phyloP scores from a whole-genome alignment of 2,329 filamentous ascomycete species.

The Aspergillus quadrilineatus region DNA sequence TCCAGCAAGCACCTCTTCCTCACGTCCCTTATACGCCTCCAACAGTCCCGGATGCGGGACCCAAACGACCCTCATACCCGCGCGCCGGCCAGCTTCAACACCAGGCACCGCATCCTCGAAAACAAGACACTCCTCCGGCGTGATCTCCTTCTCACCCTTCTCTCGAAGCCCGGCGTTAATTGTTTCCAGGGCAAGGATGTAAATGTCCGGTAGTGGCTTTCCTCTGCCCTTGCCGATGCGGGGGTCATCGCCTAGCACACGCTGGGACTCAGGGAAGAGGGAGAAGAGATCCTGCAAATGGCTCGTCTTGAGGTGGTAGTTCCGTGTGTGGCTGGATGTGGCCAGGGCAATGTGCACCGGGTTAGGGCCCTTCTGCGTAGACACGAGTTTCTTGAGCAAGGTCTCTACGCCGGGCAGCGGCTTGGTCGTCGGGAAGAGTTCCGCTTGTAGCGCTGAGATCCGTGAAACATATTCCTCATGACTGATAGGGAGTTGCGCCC shows the following conservation, averaged over 20 bases:
- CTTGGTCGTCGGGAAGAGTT: conserved; percentile 71
- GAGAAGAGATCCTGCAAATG: conserved; percentile 54
- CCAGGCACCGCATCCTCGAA: conserved; percentile 96
- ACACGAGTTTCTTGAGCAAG: conserved; percentile 55
- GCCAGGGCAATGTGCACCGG: conserved; percentile 80
- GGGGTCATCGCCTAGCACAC: conserved; percentile 80
- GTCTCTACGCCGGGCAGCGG: conserved; percentile 75
- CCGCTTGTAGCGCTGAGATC: conserved; percentile 62
- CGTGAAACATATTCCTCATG: conserved; percentile 64
- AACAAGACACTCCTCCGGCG: conserved; percentile 84
- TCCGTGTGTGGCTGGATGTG: conserved; percentile 70
- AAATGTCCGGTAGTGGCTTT: conserved; percentile 94
- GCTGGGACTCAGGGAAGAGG: conserved; percentile 65
- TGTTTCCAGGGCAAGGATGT: conserved; percentile 77
- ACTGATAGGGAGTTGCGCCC: conserved; percentile 81
- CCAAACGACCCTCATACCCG: conserved; percentile 95
- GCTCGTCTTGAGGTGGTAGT: conserved; percentile 74
- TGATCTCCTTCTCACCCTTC: conserved; percentile 61
- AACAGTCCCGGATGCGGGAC: conserved; percentile 78
- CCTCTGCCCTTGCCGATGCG: conserved; percentile 77
- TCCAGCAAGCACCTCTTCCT: conserved; percentile 80
- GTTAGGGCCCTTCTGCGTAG: conserved; percentile 36
- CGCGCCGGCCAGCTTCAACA: conserved; percentile 83
- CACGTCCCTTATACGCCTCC: conserved; percentile 71
- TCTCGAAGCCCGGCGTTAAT: conserved; percentile 71